phyloP scores from a whole-genome alignment of 768 basidiomycete genomes.

The Phallus indusiatus region DNA sequence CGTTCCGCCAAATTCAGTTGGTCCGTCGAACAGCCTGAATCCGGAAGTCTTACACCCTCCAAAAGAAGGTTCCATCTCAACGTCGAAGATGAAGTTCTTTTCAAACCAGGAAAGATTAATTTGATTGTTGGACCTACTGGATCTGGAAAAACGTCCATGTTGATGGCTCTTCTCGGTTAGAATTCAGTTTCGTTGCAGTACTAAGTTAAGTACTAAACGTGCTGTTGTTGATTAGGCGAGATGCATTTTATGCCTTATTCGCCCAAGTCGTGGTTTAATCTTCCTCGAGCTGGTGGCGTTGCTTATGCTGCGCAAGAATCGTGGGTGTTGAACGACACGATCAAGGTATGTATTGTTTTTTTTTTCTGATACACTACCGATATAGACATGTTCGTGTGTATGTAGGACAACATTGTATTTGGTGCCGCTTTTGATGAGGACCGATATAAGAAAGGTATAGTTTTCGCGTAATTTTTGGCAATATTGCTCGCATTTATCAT shows the following conservation, averaged over 20 bases:
- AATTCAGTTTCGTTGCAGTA: not conserved
- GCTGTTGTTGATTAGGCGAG: slow-evolving; percentile 30
- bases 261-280: slow-evolving; percentile 53
- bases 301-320: slow-evolving; percentile 79
- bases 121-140: slow-evolving; percentile 14
- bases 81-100: slow-evolving; percentile 44
- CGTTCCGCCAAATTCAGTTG: slow-evolving; percentile 48
- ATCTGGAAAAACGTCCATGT: slow-evolving; percentile 35
- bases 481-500: not conserved
- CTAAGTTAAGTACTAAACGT: not conserved
- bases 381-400: slow-evolving; percentile 17
- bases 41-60: slow-evolving; percentile 27
- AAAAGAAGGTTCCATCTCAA: slow-evolving; percentile 37
- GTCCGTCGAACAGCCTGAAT: slow-evolving; percentile 26
- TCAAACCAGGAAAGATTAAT: slow-evolving; percentile 33
- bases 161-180: slow-evolving; percentile 51
- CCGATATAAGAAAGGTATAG: slow-evolving; percentile 29
- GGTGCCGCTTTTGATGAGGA: slow-evolving; percentile 31
- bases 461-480: not conserved
- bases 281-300: slow-evolving; percentile 60
- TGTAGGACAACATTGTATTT: slow-evolving; percentile 45
- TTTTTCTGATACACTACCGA: not conserved
- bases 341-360: slow-evolving; percentile 31
- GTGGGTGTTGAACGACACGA: slow-evolving; percentile 79
- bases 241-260: slow-evolving; percentile 51